These are phyloP conservation scores for Rhizopogon sp. DNA, from an alignment of 768 basidiomycete genomes.

Conservation along the genomic window DNA sequence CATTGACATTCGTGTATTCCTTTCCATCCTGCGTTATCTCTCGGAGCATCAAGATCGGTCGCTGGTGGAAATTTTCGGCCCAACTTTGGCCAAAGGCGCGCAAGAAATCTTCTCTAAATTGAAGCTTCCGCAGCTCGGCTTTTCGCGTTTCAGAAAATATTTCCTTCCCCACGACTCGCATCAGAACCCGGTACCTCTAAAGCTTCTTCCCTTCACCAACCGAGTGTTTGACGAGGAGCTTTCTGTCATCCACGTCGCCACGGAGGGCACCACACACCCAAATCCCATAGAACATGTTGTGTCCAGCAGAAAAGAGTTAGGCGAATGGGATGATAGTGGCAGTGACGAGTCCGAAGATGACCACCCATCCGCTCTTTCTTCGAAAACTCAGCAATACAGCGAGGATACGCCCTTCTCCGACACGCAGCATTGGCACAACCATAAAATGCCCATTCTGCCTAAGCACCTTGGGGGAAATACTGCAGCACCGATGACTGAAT, in stretches of 20 bases:
- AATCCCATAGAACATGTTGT: slow-evolving; percentile 2
- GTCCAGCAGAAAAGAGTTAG: slow-evolving; percentile 6
- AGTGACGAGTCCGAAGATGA: slow-evolving; percentile 12
- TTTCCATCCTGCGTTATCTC: slow-evolving; percentile 36
- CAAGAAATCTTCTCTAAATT: slow-evolving; percentile 16
- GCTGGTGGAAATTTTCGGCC: slow-evolving; percentile 24
- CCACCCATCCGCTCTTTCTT: neutral
- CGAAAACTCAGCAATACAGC: slow-evolving; percentile 17
- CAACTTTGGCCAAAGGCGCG: slow-evolving; percentile 17
- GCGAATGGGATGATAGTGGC: slow-evolving; percentile 12
- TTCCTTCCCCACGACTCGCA: slow-evolving; percentile 14
- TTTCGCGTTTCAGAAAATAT: slow-evolving; percentile 12
- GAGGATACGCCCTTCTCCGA: slow-evolving; percentile 45
- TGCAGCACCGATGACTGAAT: slow-evolving; percentile 24
- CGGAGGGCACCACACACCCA: neutral
- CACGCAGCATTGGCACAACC: slow-evolving; percentile 57
- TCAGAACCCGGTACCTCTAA: neutral
- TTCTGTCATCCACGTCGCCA: slow-evolving; percentile 23
- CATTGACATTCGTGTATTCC: slow-evolving; percentile 51
- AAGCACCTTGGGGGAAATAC: slow-evolving; percentile 47
- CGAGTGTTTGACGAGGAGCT: slow-evolving; percentile 38
- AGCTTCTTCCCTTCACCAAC: slow-evolving; percentile 37
- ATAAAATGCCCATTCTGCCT: slow-evolving; percentile 43
- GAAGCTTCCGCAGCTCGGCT: slow-evolving; percentile 12
- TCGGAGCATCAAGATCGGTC: slow-evolving; percentile 18